Evolutionary conservation across 202 grass and related monocot species (phyloP).

Genomic region (Zizania palustris): DNA sequence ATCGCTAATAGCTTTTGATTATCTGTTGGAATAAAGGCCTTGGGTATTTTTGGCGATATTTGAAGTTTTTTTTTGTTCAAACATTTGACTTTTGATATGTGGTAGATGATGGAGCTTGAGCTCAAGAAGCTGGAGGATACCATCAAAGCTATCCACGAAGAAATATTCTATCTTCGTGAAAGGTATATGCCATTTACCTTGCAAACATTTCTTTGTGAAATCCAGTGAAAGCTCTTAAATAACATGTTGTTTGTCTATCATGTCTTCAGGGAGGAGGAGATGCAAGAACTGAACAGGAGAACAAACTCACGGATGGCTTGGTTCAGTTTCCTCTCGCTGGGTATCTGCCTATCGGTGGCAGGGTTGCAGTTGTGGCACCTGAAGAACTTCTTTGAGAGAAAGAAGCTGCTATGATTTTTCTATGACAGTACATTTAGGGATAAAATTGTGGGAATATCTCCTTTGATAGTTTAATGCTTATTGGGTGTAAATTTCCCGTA

Average conservation of each 20-base stretch:
- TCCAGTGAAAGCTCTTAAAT: neutral
- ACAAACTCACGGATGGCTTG: slow-evolving; percentile 70
- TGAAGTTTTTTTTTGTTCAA: neutral
- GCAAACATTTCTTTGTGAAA: neutral
- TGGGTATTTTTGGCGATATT: neutral
- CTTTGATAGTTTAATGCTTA: neutral
- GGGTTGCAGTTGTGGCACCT: slow-evolving; percentile 75
- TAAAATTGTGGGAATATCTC: neutral
- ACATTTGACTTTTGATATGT: neutral
- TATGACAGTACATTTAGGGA: slow-evolving; percentile 1
- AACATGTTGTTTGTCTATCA: neutral
- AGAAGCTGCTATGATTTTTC: slow-evolving; percentile 63
- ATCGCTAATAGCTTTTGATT: neutral
- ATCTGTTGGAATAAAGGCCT: neutral
- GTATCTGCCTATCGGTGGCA: slow-evolving; percentile 65
- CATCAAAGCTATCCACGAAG: slow-evolving; percentile 68
- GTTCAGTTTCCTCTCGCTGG: slow-evolving; percentile 71
- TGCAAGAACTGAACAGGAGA: slow-evolving; percentile 82
- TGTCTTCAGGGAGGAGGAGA: slow-evolving; percentile 73
- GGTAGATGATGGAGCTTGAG: slow-evolving; percentile 66
- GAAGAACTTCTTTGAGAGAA: slow-evolving; percentile 84
- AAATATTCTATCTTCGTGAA: slow-evolving; percentile 76
- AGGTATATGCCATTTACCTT: slow-evolving; percentile 40
- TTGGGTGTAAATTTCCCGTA: neutral
- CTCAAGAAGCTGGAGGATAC: slow-evolving; percentile 72